phyloP scores from a whole-genome alignment of 495 filamentous ascomycete species.

The Neurospora sp. region DNA sequence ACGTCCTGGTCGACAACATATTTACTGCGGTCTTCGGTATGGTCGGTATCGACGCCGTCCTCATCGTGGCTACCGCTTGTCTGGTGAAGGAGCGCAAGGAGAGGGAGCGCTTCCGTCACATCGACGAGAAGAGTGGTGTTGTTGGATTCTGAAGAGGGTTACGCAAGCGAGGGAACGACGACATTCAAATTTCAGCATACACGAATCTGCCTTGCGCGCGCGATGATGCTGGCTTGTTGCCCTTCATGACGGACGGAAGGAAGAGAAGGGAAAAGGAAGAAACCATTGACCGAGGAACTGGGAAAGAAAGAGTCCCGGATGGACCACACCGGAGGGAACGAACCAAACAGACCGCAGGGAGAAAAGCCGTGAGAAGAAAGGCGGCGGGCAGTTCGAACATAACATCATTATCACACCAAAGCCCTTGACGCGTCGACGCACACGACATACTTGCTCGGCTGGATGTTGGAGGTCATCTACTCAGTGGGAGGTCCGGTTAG shows the following conservation, averaged over 20 bases:
- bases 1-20: slow-evolving; percentile 57
- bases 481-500: background rate
- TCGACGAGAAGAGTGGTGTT: slow-evolving; percentile 59
- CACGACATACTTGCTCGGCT: background rate
- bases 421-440: background rate
- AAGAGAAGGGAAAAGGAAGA: background rate
- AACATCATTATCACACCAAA: background rate
- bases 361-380: background rate
- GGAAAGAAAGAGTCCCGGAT: background rate
- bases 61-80: slow-evolving; percentile 57
- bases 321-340: background rate
- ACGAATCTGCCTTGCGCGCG: background rate
- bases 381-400: background rate
- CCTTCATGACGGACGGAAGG: background rate
- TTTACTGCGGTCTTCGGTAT: slow-evolving; percentile 70
- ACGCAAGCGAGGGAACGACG: background rate
- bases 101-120: slow-evolving; percentile 55
- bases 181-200: background rate
- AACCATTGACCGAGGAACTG: background rate
- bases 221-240: background rate
- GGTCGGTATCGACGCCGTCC: slow-evolving; percentile 54
- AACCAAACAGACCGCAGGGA: background rate
- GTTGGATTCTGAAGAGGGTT: slow-evolving; percentile 24
- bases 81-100: slow-evolving; percentile 65
- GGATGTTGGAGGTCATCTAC: background rate